Evolutionary conservation across 1,284 basidiomycete genomes (phyloP).

Genomic region (Ceratobasidium sp.): DNA sequence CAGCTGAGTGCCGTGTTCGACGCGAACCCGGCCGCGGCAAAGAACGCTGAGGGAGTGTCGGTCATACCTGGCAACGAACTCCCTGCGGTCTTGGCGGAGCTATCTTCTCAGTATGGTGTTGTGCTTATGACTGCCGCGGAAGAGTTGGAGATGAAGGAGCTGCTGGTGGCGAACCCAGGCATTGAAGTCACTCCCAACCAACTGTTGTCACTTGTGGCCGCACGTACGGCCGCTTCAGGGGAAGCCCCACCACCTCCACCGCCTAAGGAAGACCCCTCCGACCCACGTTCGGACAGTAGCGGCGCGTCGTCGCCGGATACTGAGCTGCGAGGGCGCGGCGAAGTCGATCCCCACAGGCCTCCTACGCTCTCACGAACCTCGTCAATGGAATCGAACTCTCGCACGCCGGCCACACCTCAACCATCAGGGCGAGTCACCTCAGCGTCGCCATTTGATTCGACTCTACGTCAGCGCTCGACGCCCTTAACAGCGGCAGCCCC

Average conservation of each 20-base stretch:
- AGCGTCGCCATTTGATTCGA: conserved; percentile 72
- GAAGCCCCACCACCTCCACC: conserved; percentile 58
- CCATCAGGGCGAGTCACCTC: conserved; percentile 52
- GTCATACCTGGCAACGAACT: conserved; percentile 76
- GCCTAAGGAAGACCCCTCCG: conserved; percentile 59
- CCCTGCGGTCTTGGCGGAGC: conserved; percentile 72
- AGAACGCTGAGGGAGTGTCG: conserved; percentile 69
- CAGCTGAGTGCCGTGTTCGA: conserved; percentile 75
- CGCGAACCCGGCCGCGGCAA: conserved; percentile 69
- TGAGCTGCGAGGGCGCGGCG: conserved; percentile 60
- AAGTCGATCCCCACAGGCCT: conserved; percentile 62
- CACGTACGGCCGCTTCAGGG: conserved; percentile 61
- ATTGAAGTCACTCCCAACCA: conserved; percentile 76
- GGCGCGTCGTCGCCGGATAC: conserved; percentile 50
- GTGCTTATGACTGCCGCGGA: conserved; percentile 72
- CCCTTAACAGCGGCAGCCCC: conserved; percentile 69
- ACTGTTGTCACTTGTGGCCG: conserved; percentile 74
- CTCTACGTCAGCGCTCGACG: conserved; percentile 72
- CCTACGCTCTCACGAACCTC: conserved; percentile 12
- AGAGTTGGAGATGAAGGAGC: conserved; percentile 66
- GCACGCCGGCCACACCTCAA: conserved; percentile 62
- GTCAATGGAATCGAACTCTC: conserved; percentile 46
- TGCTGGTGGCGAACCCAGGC: conserved; percentile 71
- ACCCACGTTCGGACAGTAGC: conserved; percentile 52
- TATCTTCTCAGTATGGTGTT: conserved; percentile 69